Base-by-base conservation (phyloP, 495 filamentous ascomycete genomes). In the Aspergillus carlsbadensis region DNA sequence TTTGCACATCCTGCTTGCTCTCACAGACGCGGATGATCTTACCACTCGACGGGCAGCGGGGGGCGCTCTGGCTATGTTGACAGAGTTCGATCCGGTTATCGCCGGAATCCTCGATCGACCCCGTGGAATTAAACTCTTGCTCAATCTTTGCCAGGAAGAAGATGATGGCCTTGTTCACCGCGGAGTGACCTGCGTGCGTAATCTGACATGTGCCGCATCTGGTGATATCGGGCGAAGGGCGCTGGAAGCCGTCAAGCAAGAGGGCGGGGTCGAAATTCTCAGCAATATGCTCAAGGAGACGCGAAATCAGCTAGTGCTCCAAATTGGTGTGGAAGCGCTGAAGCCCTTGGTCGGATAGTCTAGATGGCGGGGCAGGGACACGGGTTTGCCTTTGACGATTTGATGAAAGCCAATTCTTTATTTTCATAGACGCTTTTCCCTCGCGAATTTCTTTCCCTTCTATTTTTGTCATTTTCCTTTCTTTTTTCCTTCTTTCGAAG, bases 11-110 rank as follows among this genome's bases (percentile, higher is more conserved):
- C 68, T 98, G 10, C 80, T 96, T 13, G 93, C 93, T 4, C 81
- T 98, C 18, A 85, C 90, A 4, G 93, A 98, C 64, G 84, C 87
- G 1, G 88, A 96, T 52, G 91, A 96, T 62, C 66, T 80, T 24
- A 84, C 80, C 10, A 96, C 93, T 5, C 76, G 93, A 43, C 82
- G 84, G 53, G 94, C 91, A 0, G 91, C 94, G 4, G 93, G 91
- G 10, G 94, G 94, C 0, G 93, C 89, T 0, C 65, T 98, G 48
- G 94, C 94, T 13, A 87, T 87, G 74, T 65, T 98, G 54, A 89
- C 89, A 0, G 84, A 86, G 45, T 92, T 83, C 60, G 89, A 93
- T 57, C 80, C 77, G 1, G 84, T 86, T 0, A 87, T 92, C 14
- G 76, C 82, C 26, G 86, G 78, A 2, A 75, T 97, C 22, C 57